A percentile compares a stretch with the other conserved stretches of the same genome.
These are phyloP conservation scores for Tulasnella sp. DNA, from an alignment of 768 basidiomycete genomes.

Conservation along the genomic window DNA sequence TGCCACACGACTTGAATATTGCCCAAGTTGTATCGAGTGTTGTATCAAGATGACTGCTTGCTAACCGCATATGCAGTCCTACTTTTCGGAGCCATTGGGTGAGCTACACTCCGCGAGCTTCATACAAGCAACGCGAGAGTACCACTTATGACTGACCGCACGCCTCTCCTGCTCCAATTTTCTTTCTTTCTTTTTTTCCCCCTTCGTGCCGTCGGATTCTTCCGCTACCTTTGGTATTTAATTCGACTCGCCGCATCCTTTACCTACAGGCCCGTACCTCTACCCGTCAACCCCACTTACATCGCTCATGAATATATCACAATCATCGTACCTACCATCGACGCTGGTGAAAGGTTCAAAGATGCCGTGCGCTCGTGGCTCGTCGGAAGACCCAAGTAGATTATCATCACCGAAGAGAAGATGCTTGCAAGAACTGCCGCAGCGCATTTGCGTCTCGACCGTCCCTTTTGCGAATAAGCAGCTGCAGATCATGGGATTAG, in stretches of 20 bases:
- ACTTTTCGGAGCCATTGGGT: constrained; percentile 85
- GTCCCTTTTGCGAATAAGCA: constrained; percentile 92
- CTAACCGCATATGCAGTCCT: constrained; percentile 47
- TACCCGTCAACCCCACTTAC: constrained; percentile 86
- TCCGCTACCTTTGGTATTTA: constrained; percentile 86
- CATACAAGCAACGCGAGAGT: too few relatives aligned
- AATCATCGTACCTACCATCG: constrained; percentile 92
- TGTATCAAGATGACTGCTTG: constrained; percentile 2
- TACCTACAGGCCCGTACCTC: constrained; percentile 78
- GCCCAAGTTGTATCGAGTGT: not conserved
- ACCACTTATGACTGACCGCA: too few relatives aligned
- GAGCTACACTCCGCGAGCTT: too few relatives aligned
- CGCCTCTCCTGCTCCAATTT: too few relatives aligned
- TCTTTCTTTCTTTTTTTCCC: too few relatives aligned
- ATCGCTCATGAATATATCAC: constrained; percentile 87
- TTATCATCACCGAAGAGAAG: constrained; percentile 74
- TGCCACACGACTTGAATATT: too few relatives aligned
- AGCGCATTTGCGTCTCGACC: constrained; percentile 74
- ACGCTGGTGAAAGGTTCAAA: constrained; percentile 92
- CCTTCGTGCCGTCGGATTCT: constrained; percentile 62
- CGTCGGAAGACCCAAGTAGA: constrained; percentile 79
- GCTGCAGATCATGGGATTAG: constrained; percentile 85
- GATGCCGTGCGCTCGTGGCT: constrained; percentile 90
- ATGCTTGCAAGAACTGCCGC: constrained; percentile 86
- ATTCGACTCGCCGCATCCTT: constrained; percentile 72